Base-by-base conservation (phyloP, 208 protist genomes). In the Angomonas ambiguus region DNA sequence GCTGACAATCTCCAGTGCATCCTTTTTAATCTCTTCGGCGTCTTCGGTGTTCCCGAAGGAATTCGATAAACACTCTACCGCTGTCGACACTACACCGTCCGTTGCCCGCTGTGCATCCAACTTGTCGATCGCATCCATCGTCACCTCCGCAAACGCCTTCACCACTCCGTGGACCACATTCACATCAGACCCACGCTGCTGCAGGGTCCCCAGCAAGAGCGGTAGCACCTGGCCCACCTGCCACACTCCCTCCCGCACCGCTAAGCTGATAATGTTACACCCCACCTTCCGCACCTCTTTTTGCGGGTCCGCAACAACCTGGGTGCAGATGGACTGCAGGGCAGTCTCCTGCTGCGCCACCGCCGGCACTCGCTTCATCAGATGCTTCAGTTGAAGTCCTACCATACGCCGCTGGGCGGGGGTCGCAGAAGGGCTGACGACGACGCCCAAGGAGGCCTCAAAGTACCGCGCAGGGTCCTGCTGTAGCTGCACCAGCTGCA, bases 381-480 rank as follows among this genome's bases (percentile, higher is more conserved):
- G 75, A 49, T 92, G 92, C 74, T 93, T 93, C 28, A 95, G 57
- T 65, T 92, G 67, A 24, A 84, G 87, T 18, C 87, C 87, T 0
- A 80, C 82, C 30, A 91, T 73, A 58, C 88, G 82, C 1, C 87
- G 56, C 2, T 82, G 82, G 8, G 66, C 68, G 3, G 76, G 75
- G 32, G 76, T 67, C 0, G 81, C 74, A n/a, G 48, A 32, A 6
- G 72, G 57, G 8, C 69, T 67, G 24, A 83, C 79, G 30, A 95
- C 66, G 27, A 95, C 70, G 53, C 85, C 76, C 0, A 81, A 80
- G 27, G 87, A 95, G 48, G 69, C 72, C 34, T 72, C 63, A 58
- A 91, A 93, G 71, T 84, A 95, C 31, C 67, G 38, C 25, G 61
- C 48, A 1, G 82, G 64, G 49, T 92, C 65, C 16, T 45, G 10